A percentile compares a stretch with the other conserved stretches of the same genome.
phyloP scores from a whole-genome alignment of 192 early-diverging fungal species.

The Umbelopsis sp. region DNA sequence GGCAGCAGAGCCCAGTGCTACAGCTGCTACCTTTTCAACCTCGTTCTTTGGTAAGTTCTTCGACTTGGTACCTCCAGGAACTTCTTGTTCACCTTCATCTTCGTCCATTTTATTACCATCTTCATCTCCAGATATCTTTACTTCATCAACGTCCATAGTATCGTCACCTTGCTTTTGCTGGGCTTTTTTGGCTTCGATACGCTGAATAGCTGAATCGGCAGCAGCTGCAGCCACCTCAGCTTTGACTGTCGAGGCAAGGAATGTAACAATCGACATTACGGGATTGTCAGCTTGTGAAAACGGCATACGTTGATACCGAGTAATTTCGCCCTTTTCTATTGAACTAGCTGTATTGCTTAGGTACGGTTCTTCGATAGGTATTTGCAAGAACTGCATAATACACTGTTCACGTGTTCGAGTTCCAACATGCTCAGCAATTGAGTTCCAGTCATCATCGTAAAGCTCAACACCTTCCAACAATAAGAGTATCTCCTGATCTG shows the following conservation, averaged over 20 bases:
- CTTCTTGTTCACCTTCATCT: slow-evolving; percentile 23
- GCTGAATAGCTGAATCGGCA: slow-evolving; percentile 72
- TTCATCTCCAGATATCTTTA: background rate
- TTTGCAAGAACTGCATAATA: slow-evolving; percentile 84
- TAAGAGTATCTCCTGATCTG: slow-evolving; percentile 88
- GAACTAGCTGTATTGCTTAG: slow-evolving; percentile 34
- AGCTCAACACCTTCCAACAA: slow-evolving; percentile 94
- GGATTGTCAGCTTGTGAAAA: slow-evolving; percentile 93
- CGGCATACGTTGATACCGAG: slow-evolving; percentile 70
- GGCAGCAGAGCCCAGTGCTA: slow-evolving; percentile 90
- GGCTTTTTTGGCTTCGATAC: slow-evolving; percentile 49
- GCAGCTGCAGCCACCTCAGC: slow-evolving; percentile 86
- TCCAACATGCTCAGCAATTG: slow-evolving; percentile 91
- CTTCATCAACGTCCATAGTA: slow-evolving; percentile 40
- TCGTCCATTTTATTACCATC: slow-evolving; percentile 19
- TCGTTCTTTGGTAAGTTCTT: slow-evolving; percentile 45
- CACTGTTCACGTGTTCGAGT: slow-evolving; percentile 91
- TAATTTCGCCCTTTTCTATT: slow-evolving; percentile 43
- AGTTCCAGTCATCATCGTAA: slow-evolving; percentile 95
- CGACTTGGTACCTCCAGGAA: background rate
- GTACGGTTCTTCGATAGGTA: slow-evolving; percentile 93
- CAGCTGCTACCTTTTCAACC: slow-evolving; percentile 78
- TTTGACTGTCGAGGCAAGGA: slow-evolving; percentile 88
- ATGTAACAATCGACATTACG: slow-evolving; percentile 90
- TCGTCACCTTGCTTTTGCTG: slow-evolving; percentile 32